Base-by-base conservation (phyloP, 2,329 filamentous ascomycete genomes). In the Drechslera avenae region DNA sequence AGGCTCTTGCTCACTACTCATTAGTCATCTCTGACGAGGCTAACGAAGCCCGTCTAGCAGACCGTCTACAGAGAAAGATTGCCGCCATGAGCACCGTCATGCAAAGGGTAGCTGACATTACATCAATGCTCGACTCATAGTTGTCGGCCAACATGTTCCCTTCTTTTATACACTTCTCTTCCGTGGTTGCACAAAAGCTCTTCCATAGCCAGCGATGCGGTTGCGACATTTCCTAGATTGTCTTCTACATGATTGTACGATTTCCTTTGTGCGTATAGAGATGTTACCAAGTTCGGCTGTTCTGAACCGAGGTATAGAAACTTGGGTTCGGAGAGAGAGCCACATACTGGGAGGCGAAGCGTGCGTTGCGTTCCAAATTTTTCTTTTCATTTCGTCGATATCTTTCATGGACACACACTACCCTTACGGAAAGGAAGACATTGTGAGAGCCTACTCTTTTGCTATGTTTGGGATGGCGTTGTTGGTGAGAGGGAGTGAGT, bases 1-100 rank as follows among this genome's bases (percentile, higher is more conserved):
- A 92, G 79, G 75, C 81, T 2, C 76, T 85, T 39, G 76, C 83
- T 12, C 80, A 83, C 40, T 84, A 83, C 62, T 83, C 88, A 59
- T 79, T 91, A n/a, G 76, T 89, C 23, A 81, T 88, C 19, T 76
- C 78, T 1, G 76, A 82, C 51, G 79, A 82, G 45, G 79, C 62
- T 30, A 60, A 63, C n/a, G 60, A 70, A 26, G 54, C 67, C 34
- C 59, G 51, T 26, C 51, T 69, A 39, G 64, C 69, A 46, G 69
- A 71, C 32, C 66, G 65, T 32, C 65, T 74, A 26, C 64, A 72
- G 52, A 67, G 60, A 52, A 70, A 66, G 53, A 71, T 69, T 39
- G 67, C 70, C 8, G 60, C 64, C 30, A 71, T 73, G 59, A 67
- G 69, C 40, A 57, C 65, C n/a, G 62, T 57, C 8, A 61, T 66